Evolutionary conservation across 768 basidiomycete genomes (phyloP), one percentile per base, ranked within the genome.

Genomic region (Nidularia sp.): DNA sequence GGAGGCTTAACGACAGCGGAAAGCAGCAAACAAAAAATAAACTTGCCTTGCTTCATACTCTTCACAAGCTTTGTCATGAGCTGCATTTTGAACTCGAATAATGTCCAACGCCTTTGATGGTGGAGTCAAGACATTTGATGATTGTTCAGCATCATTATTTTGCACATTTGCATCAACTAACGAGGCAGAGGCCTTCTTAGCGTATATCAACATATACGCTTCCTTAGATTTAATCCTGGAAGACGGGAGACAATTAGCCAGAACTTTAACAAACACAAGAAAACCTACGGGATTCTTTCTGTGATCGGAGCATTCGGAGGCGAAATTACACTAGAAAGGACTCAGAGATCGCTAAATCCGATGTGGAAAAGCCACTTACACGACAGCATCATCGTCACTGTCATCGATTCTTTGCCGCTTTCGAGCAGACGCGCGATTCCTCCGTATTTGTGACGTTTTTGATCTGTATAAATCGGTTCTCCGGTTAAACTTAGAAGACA

Each of bases 191-290:
- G 56, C 54, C 46, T 73, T 76, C 8, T 83, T 80, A 35, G 81
- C 79, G 67, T 98, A 98, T 50, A 98, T 85, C 33, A 98, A 78
- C 93, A 98, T 96, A 68, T 98, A 97, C 5, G 92, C 93, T 59
- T 97, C 93, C 68, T 81, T 88, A 1, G 93, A 93, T 2, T 80
- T 74, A 56, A 88, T 25, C 25, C 25, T 76, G 36, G 75, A 71
- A 54, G 78, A 81, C 58, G 25, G 25, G 25, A 25, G 25, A 3
- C 25, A 25, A 25, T 25, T 3, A 25, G 29, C 12, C 4, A n/a
- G 39, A 3, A 50, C 18, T 36, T 15, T 22, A 15, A 41, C 4
- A 41, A 15, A 10, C 15, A 41, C 36, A 10, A 10, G 9, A 41
- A 10, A 10, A 10, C 36, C 36, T 41, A 10, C 15, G 36, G 36